A percentile compares a stretch with the other conserved stretches of the same genome.
These are phyloP conservation scores for Verticillium albo-atrum DNA, from an alignment of 2,329 filamentous ascomycete species.

Conservation along the genomic window DNA sequence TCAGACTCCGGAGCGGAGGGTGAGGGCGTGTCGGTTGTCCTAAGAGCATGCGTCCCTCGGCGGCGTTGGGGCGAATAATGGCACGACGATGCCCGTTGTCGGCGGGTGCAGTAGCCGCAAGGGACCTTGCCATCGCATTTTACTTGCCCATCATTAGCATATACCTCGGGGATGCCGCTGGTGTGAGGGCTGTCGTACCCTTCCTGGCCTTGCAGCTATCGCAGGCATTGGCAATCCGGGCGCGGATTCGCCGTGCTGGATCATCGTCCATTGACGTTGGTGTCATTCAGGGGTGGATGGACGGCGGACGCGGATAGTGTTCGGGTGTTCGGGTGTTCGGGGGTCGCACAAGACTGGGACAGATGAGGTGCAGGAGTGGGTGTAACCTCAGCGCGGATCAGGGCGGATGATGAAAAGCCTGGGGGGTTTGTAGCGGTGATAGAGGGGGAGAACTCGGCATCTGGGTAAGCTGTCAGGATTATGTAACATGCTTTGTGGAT, in stretches of 20 bases:
- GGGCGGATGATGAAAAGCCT: no score
- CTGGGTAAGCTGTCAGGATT: no score
- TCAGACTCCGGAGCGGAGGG: not conserved
- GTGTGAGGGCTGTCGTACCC: conserved; percentile 15
- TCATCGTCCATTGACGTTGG: conserved; percentile 8
- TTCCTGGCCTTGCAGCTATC: conserved; percentile 51
- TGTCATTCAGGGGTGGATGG: not conserved
- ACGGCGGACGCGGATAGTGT: not conserved
- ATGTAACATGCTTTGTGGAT: no score
- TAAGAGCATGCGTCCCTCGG: conserved; percentile 17
- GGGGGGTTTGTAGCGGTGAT: no score
- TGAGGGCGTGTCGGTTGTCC: not conserved
- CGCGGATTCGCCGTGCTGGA: conserved; percentile 15
- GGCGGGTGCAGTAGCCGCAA: conserved; percentile 43
- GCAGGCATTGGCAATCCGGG: conserved; percentile 48
- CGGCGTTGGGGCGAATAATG: conserved; percentile 42
- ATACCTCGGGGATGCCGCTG: not conserved
- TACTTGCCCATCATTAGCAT: conserved; percentile 20
- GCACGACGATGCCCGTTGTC: conserved; percentile 37
- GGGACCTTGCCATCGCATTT: conserved; percentile 52
- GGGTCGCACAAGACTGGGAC: not conserved
- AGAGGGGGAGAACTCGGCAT: no score
- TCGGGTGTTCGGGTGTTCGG: not conserved
- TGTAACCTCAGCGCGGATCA: not conserved
- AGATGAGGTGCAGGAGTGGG: not conserved